A percentile compares a stretch with the other conserved stretches of the same genome.
Conservation (phyloP, 2,329 filamentous ascomycete species). For the Apiospora pterosperma region DNA sequence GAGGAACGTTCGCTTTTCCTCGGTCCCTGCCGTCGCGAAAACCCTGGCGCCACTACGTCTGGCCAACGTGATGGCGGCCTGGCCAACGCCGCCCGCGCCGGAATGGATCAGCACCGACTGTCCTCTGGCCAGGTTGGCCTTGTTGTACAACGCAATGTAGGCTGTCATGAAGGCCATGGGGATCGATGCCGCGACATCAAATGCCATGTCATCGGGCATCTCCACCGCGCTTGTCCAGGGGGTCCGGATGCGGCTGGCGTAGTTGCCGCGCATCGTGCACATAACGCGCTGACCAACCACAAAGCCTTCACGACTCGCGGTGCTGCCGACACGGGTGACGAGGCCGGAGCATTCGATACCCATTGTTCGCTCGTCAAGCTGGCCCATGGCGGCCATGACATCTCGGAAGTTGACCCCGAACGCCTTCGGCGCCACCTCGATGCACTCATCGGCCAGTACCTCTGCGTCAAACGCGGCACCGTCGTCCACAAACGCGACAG, state of each 20-base stretch:
- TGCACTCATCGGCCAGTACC: not conserved
- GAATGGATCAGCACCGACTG: constrained; percentile 7
- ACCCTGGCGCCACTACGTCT: constrained; percentile 11
- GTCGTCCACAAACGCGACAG: constrained; percentile 19
- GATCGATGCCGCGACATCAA: constrained; percentile 4
- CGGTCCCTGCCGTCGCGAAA: constrained; percentile 11
- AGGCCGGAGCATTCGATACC: not conserved
- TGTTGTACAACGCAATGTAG: constrained; percentile 2
- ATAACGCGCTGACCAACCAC: constrained; percentile 23
- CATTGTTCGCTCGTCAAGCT: not conserved
- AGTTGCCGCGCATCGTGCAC: constrained; percentile 35
- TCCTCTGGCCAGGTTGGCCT: not conserved
- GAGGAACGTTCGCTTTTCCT: constrained; percentile 12
- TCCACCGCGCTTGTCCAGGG: constrained; percentile 23
- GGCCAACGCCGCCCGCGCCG: not conserved
- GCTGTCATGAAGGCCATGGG: constrained; percentile 6
- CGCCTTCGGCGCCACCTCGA: not conserved
- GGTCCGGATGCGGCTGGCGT: constrained; percentile 22
- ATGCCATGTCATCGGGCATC: constrained; percentile 23
- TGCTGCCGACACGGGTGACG: constrained; percentile 3
- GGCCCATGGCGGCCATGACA: not conserved
- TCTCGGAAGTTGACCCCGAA: not conserved
- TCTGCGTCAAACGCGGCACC: not conserved
- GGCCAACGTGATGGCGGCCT: constrained; percentile 10
- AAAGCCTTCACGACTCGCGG: not conserved